Base-by-base conservation (phyloP, 371 early-diverging fungal genomes). In the Mucor saturninus region DNA sequence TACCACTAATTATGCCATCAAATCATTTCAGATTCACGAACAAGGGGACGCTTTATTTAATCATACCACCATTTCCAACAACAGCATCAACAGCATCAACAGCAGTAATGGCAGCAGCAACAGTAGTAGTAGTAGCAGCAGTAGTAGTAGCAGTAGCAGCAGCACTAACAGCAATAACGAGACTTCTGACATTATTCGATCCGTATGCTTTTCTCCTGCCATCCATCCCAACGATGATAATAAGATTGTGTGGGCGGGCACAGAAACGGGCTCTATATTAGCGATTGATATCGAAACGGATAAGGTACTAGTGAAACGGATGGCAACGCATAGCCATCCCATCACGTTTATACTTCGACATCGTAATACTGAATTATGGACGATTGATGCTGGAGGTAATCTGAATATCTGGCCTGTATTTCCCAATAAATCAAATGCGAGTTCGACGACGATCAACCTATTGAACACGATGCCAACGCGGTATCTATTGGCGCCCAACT, bases 341-440 rank as follows among this genome's bases (percentile, higher is more conserved):
- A 79, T 92, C 8, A 80, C 73, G 30, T 83, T 80, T 58, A 83
- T 92, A 14, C 62, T 90, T 58, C 80, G 85, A 4, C 59, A 76
- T 30, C 30, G 43, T 6, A 69, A 76, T 35, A 69, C 64, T 10
- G 76, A 83, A 28, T 62, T 92, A 54, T 89, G 86, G 86, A 85
- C 90, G 1, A 62, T 90, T 8, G 92, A 92, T 61, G 85, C 86
- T 15, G 77, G 71, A 28, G 91, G 91, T 10, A 76, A 77, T 31
- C 64, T 90, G 31, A 81, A 83, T 59, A 75, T 87, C 10, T 91
- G 91, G 92, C 69, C 75, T 2, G n/a, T 59, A 0, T 73, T 73
- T 55, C 50, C 26, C 13, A 50, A 21, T 3, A 50, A 26, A 4
- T 3, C 48, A 1, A 26, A 14, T 11, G 50, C 9, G 8, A 10